Evolutionary conservation across 2,329 filamentous ascomycete genomes (phyloP), one percentile per base, ranked within the genome.

Genomic region (Fusarium graminum): DNA sequence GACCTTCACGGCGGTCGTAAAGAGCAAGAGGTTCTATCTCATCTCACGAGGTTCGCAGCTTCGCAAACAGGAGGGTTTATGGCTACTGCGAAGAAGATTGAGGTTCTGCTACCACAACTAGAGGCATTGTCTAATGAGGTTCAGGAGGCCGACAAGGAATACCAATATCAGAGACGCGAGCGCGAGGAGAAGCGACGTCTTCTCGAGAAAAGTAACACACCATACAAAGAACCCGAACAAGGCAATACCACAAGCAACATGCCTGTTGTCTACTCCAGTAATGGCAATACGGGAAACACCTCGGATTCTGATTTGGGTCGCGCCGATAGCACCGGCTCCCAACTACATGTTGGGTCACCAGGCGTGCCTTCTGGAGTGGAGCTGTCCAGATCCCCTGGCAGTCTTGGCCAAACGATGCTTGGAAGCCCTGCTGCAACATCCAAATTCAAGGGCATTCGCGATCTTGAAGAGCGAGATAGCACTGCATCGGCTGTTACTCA

Each of bases 1-100:
- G 95, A 99, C 81, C 84, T 99, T n/a, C 95, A 98, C 66, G 95
- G 95, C 29, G 95, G 95, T n/a, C 90, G 95, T 65, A 99, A 98
- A 77, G 95, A 99, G 73, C 95, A 98, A 74, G 95, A 99, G 76
- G 92, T 99, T 6, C 80, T 99, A 29, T 98, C 94, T 2, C 92
- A 97, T 75, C 84, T 99, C 30, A 99, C 95, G 3, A 94, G 91
- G 75, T 99, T 94, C 76, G 96, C 96, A 11, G 93, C 97, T 75
- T 88, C 90, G 4, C 95, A 99, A 75, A 92, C 95, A 16, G 90
- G 88, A 72, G 90, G 87, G 59, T 98, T 97, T 74, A 82, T 98
- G 51, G 82, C 86, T 1, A 91, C 94, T 0, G 91, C 94, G 13
- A 94, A 94, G 78, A 97, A 91, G 77, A 90, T 99, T 47, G 94